Evolutionary conservation across 352 stramenopile genomes (phyloP).

Genomic region (Phytophthora citricola): DNA sequence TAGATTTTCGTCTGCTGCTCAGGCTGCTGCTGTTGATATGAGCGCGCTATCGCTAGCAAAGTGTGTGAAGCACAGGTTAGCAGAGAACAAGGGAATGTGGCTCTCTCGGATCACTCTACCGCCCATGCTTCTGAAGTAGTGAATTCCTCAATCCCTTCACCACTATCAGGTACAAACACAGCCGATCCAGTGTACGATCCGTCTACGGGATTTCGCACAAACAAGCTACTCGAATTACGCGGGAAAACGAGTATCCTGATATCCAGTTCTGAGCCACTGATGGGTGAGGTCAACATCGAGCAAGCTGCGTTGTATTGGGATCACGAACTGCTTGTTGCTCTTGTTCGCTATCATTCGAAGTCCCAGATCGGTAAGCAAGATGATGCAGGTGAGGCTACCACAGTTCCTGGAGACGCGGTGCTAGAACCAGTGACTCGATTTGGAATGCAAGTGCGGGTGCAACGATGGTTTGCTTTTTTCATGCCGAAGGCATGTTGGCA

Average conservation of each 20-base stretch:
- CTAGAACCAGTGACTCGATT: slow-evolving; percentile 23
- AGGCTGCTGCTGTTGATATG: slow-evolving; percentile 58
- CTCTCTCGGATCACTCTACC: slow-evolving; percentile 39
- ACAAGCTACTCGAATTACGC: slow-evolving; percentile 65
- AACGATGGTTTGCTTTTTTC: slow-evolving; percentile 69
- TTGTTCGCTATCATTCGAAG: slow-evolving; percentile 63
- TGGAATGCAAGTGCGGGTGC: slow-evolving; percentile 49
- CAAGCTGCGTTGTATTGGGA: slow-evolving; percentile 77
- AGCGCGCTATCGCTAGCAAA: slow-evolving; percentile 58
- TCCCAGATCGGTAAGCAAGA: slow-evolving; percentile 1
- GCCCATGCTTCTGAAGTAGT: slow-evolving; percentile 16
- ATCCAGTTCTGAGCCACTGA: slow-evolving; percentile 59
- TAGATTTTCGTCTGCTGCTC: slow-evolving; percentile 63
- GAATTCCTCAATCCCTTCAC: slow-evolving; percentile 5
- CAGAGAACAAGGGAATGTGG: slow-evolving; percentile 34
- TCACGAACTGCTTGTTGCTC: slow-evolving; percentile 63
- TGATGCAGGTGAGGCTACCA: not conserved
- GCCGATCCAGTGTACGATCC: slow-evolving; percentile 54
- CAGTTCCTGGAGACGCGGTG: not conserved
- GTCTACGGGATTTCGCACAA: slow-evolving; percentile 43
- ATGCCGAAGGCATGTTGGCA: slow-evolving; percentile 50
- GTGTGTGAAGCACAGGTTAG: slow-evolving; percentile 23
- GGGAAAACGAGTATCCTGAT: slow-evolving; percentile 63
- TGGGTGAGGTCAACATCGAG: slow-evolving; percentile 54
- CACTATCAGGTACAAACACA: slow-evolving; percentile 28